Conservation (phyloP, 2,329 filamentous ascomycete species). For the Trichoderma citrinoviride region DNA sequence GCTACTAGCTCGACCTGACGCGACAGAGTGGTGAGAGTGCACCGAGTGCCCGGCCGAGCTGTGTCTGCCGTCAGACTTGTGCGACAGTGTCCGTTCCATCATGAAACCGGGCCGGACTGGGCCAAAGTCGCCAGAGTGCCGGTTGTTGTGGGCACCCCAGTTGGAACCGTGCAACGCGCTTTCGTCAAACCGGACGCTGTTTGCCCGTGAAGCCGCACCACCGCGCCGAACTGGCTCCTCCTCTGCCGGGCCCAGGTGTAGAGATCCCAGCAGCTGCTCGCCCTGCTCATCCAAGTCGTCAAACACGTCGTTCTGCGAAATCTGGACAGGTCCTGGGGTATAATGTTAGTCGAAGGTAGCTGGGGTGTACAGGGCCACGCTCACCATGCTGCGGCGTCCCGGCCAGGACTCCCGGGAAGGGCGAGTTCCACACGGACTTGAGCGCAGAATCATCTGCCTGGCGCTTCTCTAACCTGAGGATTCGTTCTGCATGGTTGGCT, state of each 20-base stretch:
- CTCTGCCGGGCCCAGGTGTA: constrained; percentile 77
- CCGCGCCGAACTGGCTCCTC: constrained; percentile 83
- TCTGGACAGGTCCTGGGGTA: constrained; percentile 69
- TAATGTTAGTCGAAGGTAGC: not conserved
- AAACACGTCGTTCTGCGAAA: constrained; percentile 80
- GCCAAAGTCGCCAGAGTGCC: constrained; percentile 79
- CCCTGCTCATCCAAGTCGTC: constrained; percentile 87
- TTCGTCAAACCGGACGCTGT: constrained; percentile 96
- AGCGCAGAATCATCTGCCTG: constrained; percentile 65
- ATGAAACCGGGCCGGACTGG: constrained; percentile 77
- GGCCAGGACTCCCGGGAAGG: constrained; percentile 81
- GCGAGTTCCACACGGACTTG: constrained; percentile 91
- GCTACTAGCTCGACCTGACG: constrained; percentile 81
- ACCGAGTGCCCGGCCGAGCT: constrained; percentile 87
- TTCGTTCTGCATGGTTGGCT: constrained; percentile 59
- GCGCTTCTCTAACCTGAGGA: constrained; percentile 62
- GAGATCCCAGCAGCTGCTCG: constrained; percentile 72
- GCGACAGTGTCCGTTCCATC: constrained; percentile 87
- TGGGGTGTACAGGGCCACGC: constrained; percentile 29
- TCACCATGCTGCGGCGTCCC: constrained; percentile 85
- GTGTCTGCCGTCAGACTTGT: constrained; percentile 93
- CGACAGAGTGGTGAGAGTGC: constrained; percentile 65
- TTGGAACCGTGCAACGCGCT: constrained; percentile 85
- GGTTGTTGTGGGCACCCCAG: constrained; percentile 74
- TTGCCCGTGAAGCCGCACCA: constrained; percentile 85